Evolutionary conservation across 257 asterid species (phyloP), one percentile per base, ranked within the genome.

Genomic region (Cynanchum wilfordii): DNA sequence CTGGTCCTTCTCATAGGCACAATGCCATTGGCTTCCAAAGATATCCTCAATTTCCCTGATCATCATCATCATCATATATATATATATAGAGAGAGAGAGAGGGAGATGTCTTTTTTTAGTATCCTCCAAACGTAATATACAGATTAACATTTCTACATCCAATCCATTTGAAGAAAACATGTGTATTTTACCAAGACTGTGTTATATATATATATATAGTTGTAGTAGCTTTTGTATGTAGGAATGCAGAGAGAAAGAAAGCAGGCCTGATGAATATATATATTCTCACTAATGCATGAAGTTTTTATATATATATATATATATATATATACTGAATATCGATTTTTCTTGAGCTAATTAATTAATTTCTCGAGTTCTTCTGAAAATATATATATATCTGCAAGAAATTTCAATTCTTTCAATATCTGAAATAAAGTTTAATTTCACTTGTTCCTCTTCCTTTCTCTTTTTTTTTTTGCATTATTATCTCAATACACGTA

Each of bases 1-100:
- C 95, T 3, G 91, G 79, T 47, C 96, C 97, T 54, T 91, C 97
- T 25, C 27, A 29, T 15, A 75, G 93, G 76, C 93, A 86, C 82
- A 89, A 91, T 58, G 79, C 51, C 65, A 79, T 89, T 74, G 90
- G 95, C 29, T 24, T 77, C 78, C 67, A 82, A 29, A 72, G 74
- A 51, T 67, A 58, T 3, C 70, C 64, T 12, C 70, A 44, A 0
- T 73, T 36, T 30, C 88, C 82, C n/a, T 79, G 86, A 87, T 33
- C 38, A 33, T 33, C 38, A 33, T 79, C 85, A 87, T 33, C 38
- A 33, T 33, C 38, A 33, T 3, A 33, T 5, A 65, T 79, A 71
- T 22, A 44, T 24, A 29, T 8, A 8, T 40, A 42, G 45, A 54
- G 8, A 7, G 10, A 20, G 8, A 54, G 7, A 19, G 7, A 13